Percentiles rank a stretch among this genome's conserved stretches.
Conservation (phyloP, 2,329 filamentous ascomycete species). For the Pestalotiopsis fici region DNA sequence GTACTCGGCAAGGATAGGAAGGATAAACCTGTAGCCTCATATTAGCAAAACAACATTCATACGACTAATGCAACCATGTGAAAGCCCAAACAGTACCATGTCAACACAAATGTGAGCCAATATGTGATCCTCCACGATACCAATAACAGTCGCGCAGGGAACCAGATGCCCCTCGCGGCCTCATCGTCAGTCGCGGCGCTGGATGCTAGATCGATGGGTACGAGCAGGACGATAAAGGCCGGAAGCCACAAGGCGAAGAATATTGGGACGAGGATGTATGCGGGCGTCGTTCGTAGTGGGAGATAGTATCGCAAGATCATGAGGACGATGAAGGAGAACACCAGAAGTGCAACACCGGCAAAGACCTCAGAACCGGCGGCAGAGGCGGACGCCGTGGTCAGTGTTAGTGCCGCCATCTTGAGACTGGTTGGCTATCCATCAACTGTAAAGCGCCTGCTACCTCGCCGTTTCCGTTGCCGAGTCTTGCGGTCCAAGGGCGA, state of each 20-base stretch:
- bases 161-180: constrained; percentile 79
- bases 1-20: constrained; percentile 92
- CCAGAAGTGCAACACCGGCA: constrained; percentile 68
- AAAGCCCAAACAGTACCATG: constrained; percentile 65
- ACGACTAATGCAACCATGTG: neutral
- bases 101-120: constrained; percentile 94
- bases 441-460: neutral
- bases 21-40: constrained; percentile 66
- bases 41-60: neutral
- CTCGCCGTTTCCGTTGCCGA: neutral
- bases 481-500: neutral
- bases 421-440: neutral
- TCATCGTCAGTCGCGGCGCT: constrained; percentile 74
- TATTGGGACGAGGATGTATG: constrained; percentile 86
- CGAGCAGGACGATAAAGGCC: constrained; percentile 85
- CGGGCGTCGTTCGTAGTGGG: constrained; percentile 85
- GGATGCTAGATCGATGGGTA: constrained; percentile 94
- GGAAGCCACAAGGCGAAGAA: constrained; percentile 96
- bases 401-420: constrained; percentile 51
- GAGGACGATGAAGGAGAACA: constrained; percentile 76
- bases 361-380: constrained; percentile 82
- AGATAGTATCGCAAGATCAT: constrained; percentile 88
- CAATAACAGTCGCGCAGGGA: constrained; percentile 74
- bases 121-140: constrained; percentile 95
- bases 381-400: constrained; percentile 57